These are phyloP conservation scores for Agaricus subrufescens DNA, from an alignment of 768 basidiomycete genomes.

Conservation along the genomic window DNA sequence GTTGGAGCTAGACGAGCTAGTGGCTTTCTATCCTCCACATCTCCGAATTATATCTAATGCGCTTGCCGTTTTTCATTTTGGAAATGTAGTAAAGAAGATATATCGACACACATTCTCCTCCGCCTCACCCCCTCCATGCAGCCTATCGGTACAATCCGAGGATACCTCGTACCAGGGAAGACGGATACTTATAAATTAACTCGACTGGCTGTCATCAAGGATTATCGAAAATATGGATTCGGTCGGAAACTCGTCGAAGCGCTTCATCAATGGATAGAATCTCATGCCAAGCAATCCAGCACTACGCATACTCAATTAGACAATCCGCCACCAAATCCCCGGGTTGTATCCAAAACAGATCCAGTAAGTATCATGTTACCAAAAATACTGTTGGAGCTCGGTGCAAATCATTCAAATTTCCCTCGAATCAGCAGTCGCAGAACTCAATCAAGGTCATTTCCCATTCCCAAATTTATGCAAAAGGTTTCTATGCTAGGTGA, in stretches of 20 bases:
- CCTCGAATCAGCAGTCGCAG: neutral
- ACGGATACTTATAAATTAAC: conserved; percentile 63
- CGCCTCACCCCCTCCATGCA: conserved; percentile 54
- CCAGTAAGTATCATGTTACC: neutral
- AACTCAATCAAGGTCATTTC: conserved; percentile 34
- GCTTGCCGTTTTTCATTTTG: neutral
- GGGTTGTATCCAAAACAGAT: conserved; percentile 18
- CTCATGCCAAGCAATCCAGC: conserved; percentile 30
- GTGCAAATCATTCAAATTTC: neutral
- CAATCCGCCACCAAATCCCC: conserved; percentile 12
- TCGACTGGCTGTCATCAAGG: conserved; percentile 63
- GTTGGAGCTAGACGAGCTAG: conserved; percentile 71
- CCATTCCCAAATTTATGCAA: conserved; percentile 72
- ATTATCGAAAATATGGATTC: conserved; percentile 58
- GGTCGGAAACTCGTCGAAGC: conserved; percentile 62
- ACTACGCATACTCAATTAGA: conserved; percentile 3
- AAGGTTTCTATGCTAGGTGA: conserved; percentile 75
- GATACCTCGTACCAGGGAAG: conserved; percentile 27
- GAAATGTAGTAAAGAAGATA: conserved; percentile 50
- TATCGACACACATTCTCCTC: conserved; percentile 67
- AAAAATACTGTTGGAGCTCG: neutral
- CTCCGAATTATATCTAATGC: conserved; percentile 6
- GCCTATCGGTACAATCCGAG: conserved; percentile 72
- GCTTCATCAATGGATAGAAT: conserved; percentile 54
- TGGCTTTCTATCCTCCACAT: conserved; percentile 10